Conservation (phyloP, 768 basidiomycete genomes). For the Dendrothele bispora region DNA sequence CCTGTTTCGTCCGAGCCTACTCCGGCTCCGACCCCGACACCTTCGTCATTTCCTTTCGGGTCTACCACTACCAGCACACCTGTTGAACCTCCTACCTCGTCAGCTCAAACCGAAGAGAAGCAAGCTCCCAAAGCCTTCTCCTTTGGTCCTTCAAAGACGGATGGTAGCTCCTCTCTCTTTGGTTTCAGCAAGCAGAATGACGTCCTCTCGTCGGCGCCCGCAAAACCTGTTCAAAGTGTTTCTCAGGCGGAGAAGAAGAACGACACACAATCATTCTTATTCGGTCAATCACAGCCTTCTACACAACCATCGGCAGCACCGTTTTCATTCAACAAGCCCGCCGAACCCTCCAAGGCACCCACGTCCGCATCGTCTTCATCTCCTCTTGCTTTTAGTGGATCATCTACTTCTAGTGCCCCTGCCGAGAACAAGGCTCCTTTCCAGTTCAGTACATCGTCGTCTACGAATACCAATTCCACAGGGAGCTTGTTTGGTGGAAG, state of each 20-base stretch:
- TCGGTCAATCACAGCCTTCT: too few relatives aligned
- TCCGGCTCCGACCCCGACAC: slow-evolving; percentile 13
- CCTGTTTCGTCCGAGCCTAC: slow-evolving; percentile 16
- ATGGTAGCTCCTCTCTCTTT: slow-evolving; percentile 13
- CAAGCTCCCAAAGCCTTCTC: slow-evolving; percentile 8
- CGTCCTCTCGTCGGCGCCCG: slow-evolving; percentile 3
- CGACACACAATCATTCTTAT: neutral
- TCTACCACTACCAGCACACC: too few relatives aligned
- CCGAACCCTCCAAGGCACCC: slow-evolving; percentile 11
- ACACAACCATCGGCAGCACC: slow-evolving; percentile 12
- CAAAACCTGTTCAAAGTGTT: slow-evolving; percentile 8
- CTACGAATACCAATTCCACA: neutral
- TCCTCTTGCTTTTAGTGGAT: neutral
- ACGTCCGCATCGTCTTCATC: neutral
- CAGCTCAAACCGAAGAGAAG: slow-evolving; percentile 15
- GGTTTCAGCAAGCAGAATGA: neutral
- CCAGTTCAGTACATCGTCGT: neutral
- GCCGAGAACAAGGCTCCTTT: neutral
- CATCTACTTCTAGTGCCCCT: neutral
- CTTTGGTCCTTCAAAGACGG: slow-evolving; percentile 9
- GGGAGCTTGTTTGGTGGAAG: neutral
- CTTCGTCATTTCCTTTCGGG: slow-evolving; percentile 12
- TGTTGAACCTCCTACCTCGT: too few relatives aligned
- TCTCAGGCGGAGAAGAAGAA: slow-evolving; percentile 7
- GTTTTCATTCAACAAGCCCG: slow-evolving; percentile 28